These are phyloP conservation scores for Xylariaceae sp. DNA, from an alignment of 2,329 filamentous ascomycete genomes.

Conservation along the genomic window DNA sequence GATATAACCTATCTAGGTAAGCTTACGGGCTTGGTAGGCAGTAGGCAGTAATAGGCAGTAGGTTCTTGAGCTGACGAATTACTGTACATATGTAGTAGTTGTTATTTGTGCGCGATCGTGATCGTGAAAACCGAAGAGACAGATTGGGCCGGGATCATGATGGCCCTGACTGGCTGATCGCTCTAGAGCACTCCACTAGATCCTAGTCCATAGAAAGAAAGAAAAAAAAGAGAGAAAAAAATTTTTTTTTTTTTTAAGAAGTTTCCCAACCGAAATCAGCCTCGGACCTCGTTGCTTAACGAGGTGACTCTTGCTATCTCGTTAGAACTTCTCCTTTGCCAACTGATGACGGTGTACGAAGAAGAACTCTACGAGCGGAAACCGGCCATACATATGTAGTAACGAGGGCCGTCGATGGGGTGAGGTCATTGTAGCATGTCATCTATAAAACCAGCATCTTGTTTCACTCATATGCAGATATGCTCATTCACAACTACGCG, in stretches of 20 bases:
- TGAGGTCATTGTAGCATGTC: not conserved
- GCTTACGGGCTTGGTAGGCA: too few relatives aligned
- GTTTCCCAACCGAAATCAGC: slow-evolving; percentile 6
- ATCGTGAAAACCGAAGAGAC: slow-evolving; percentile 6
- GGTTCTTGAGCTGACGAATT: slow-evolving; percentile 1
- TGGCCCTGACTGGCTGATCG: slow-evolving; percentile 11
- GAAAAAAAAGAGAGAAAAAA: slow-evolving; percentile 9
- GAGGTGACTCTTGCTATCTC: slow-evolving; percentile 1
- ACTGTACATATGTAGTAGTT: slow-evolving; percentile 1
- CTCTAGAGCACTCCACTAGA: slow-evolving; percentile 9
- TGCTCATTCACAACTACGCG: not conserved
- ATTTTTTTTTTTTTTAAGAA: slow-evolving; percentile 13
- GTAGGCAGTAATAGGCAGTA: too few relatives aligned
- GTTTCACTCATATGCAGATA: too few relatives aligned
- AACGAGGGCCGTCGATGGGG: not conserved
- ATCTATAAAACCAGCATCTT: not conserved
- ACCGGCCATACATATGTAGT: not conserved
- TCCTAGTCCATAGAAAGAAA: not conserved
- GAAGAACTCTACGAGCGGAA: not conserved
- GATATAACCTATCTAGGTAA: too few relatives aligned
- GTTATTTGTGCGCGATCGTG: not conserved
- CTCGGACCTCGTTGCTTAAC: slow-evolving; percentile 5
- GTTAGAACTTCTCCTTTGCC: not conserved
- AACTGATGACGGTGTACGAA: not conserved
- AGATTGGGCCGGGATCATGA: slow-evolving; percentile 9